Conservation (phyloP, 169 alveolate species). For the Babesia ovis region DNA sequence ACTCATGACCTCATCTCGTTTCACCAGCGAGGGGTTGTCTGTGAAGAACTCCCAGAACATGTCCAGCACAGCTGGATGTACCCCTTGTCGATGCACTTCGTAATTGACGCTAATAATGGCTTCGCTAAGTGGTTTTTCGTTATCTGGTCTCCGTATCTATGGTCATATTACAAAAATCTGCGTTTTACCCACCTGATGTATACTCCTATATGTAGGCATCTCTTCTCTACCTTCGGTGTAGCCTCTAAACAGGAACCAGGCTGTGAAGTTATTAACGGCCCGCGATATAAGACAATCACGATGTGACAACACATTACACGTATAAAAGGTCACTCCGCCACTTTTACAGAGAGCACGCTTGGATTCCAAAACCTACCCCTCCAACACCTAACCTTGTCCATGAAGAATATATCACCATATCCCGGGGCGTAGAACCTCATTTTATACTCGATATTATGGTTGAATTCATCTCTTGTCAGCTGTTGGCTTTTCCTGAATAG, state of each 20-base stretch:
- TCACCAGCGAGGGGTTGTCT: constrained; percentile 35
- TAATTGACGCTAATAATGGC: constrained; percentile 67
- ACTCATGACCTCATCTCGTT: constrained; percentile 66
- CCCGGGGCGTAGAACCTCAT: constrained; percentile 74
- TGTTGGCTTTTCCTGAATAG: constrained; percentile 59
- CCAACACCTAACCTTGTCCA: constrained; percentile 67
- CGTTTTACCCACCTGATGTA: constrained; percentile 62
- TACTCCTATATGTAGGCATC: constrained; percentile 64
- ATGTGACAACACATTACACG: neutral
- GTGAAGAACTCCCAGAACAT: constrained; percentile 79
- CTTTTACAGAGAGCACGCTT: too few species aligned
- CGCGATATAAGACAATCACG: too few species aligned
- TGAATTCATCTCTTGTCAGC: constrained; percentile 70
- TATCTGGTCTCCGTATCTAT: constrained; percentile 57
- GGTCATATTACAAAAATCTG: constrained; percentile 1
- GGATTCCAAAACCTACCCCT: constrained; percentile 23
- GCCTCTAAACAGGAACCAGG: constrained; percentile 57
- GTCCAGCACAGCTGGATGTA: constrained; percentile 79
- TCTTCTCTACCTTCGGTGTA: constrained; percentile 57
- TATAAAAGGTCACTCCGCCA: too few species aligned
- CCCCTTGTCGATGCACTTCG: constrained; percentile 76
- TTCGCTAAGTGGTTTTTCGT: constrained; percentile 69
- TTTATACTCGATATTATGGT: constrained; percentile 72
- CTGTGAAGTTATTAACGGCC: too few species aligned
- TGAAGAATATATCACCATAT: constrained; percentile 69